These are phyloP conservation scores for Aechmea fasciata DNA, from an alignment of 176 grass and related monocot species.

Conservation along the genomic window DNA sequence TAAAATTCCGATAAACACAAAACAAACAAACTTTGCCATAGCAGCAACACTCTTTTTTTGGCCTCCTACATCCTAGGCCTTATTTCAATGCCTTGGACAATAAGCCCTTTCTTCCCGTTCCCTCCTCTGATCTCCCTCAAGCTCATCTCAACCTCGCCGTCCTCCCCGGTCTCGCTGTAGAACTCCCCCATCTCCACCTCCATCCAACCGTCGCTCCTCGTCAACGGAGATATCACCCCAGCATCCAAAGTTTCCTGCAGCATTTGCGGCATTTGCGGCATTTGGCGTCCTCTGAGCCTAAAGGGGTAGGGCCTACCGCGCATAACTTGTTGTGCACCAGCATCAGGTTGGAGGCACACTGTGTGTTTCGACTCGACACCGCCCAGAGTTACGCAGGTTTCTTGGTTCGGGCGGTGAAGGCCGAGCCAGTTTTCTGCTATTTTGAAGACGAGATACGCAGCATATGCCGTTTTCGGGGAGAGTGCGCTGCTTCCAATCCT, in stretches of 20 bases:
- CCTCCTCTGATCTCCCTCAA: conserved; percentile 25
- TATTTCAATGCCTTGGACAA: conserved; percentile 38
- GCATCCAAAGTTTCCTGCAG: too few relatives aligned
- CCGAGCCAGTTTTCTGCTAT: conserved; percentile 9
- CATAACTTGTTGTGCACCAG: neutral
- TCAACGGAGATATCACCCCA: neutral
- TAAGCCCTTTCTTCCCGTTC: conserved; percentile 36
- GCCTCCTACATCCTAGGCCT: conserved; percentile 28
- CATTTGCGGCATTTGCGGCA: too few relatives aligned
- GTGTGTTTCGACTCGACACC: neutral
- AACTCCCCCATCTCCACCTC: conserved; percentile 43
- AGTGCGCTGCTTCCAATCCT: conserved; percentile 15
- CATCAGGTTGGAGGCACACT: neutral
- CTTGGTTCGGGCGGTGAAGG: conserved; percentile 12
- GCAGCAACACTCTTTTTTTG: neutral
- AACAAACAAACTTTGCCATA: too few relatives aligned
- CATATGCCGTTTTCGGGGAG: conserved; percentile 21
- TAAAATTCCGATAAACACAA: too few relatives aligned
- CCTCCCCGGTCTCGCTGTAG: conserved; percentile 21
- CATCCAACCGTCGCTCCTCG: conserved; percentile 37
- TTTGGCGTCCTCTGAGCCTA: too few relatives aligned
- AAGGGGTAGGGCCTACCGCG: too few relatives aligned
- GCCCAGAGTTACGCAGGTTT: conserved; percentile 27
- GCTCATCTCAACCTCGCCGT: conserved; percentile 19
- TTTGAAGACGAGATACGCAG: conserved; percentile 44